phyloP scores from a whole-genome alignment of 805 yeast species.

The Cyberlindnera nakhonratchasimensis region DNA sequence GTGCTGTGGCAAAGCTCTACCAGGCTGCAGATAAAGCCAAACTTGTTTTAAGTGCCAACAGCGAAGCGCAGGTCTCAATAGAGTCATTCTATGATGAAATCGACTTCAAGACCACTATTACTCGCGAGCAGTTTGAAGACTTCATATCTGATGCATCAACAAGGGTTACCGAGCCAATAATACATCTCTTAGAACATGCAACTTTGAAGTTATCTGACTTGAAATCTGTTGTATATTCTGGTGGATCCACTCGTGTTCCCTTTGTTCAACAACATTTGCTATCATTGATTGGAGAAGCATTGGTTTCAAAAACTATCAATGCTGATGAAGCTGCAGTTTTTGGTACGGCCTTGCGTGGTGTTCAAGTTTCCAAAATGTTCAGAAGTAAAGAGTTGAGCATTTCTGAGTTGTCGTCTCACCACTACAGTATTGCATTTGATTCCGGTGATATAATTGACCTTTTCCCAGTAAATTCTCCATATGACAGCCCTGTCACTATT shows the following conservation, averaged over 20 bases:
- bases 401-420: conserved; percentile 50
- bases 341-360: conserved; percentile 86
- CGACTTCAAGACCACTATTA: conserved; percentile 65
- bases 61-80: conserved; percentile 70
- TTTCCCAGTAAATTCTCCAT: conserved; percentile 45
- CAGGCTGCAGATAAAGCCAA: conserved; percentile 90
- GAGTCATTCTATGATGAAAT: conserved; percentile 72
- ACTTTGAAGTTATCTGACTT: conserved; percentile 37
- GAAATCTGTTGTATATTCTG: conserved; percentile 72
- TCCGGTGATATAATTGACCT: conserved; percentile 33
- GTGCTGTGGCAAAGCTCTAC: conserved; percentile 63
- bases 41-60: conserved; percentile 80
- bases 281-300: conserved; percentile 53
- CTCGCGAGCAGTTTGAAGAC: conserved; percentile 81
- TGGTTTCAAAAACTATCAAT: conserved; percentile 77
- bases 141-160: conserved; percentile 38
- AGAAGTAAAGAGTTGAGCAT: conserved; percentile 59
- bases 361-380: conserved; percentile 64
- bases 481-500: conserved; percentile 34
- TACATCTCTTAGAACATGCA: conserved; percentile 41
- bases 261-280: conserved; percentile 64
- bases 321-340: conserved; percentile 94
- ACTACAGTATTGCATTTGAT: conserved; percentile 39
- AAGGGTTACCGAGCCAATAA: conserved; percentile 52
- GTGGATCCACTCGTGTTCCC: conserved; percentile 92